Conservation (phyloP, 305 asterid species). For the Fraxinus platypoda region DNA sequence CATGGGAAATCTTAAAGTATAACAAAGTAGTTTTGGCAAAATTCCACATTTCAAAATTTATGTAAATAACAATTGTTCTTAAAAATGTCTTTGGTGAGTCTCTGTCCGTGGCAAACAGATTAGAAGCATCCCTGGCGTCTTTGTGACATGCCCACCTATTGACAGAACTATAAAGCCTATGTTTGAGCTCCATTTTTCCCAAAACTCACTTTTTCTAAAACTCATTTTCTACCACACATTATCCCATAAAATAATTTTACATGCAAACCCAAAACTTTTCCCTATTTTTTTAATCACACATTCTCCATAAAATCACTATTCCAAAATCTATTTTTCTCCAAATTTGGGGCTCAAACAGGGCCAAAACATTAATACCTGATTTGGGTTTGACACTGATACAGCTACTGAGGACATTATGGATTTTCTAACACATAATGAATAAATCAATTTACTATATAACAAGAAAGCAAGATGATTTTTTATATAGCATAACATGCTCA, state of each 20-base stretch:
- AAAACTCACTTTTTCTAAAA: neutral
- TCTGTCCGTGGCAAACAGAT: neutral
- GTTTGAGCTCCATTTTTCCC: neutral
- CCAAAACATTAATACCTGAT: neutral
- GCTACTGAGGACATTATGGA: neutral
- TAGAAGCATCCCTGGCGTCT: neutral
- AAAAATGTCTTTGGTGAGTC: neutral
- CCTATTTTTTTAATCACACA: neutral
- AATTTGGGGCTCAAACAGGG: neutral
- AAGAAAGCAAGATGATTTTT: neutral
- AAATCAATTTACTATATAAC: neutral
- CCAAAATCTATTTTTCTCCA: neutral
- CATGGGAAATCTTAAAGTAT: neutral
- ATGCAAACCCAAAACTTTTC: neutral
- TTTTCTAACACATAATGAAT: neutral
- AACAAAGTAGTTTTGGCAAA: neutral
- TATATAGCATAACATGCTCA: slow-evolving; percentile 20
- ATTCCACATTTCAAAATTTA: neutral
- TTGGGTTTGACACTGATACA: neutral
- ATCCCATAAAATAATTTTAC: neutral
- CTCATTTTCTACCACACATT: neutral
- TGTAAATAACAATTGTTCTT: neutral
- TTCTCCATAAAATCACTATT: neutral
- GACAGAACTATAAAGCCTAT: neutral
- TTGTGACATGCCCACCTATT: neutral